Conservation (phyloP, 768 basidiomycete genomes). For the Lyophyllum decastes region DNA sequence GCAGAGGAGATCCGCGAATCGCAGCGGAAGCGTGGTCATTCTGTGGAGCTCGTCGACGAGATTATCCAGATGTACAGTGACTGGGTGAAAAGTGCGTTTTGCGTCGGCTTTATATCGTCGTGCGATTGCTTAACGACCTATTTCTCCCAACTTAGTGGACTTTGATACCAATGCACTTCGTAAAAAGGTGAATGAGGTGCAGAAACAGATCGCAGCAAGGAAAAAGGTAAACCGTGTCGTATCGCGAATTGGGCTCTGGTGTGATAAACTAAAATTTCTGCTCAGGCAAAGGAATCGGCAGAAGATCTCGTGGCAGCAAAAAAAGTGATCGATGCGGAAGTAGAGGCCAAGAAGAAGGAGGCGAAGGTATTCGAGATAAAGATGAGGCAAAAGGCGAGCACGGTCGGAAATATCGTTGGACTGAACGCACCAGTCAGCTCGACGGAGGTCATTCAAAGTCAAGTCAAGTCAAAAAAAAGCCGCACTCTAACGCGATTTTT, state of each 20-base stretch:
- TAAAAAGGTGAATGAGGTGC: slow-evolving; percentile 85
- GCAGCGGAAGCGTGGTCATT: slow-evolving; percentile 86
- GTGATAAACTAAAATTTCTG: not conserved
- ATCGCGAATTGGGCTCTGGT: not conserved
- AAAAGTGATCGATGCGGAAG: slow-evolving; percentile 80
- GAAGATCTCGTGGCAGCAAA: slow-evolving; percentile 86
- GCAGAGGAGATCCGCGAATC: slow-evolving; percentile 89
- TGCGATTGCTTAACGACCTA: slow-evolving; percentile 1
- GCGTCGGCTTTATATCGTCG: slow-evolving; percentile 2
- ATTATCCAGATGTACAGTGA: slow-evolving; percentile 88
- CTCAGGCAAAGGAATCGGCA: slow-evolving; percentile 87
- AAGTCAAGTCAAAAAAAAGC: not conserved
- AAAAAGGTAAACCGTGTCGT: slow-evolving; percentile 66
- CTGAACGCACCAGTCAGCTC: slow-evolving; percentile 80
- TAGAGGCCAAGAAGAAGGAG: slow-evolving; percentile 74
- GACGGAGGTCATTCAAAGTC: slow-evolving; percentile 68
- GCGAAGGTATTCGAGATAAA: slow-evolving; percentile 72
- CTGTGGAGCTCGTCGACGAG: slow-evolving; percentile 92
- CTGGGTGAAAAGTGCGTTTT: slow-evolving; percentile 90
- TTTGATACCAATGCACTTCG: slow-evolving; percentile 77
- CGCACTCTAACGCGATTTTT: not conserved
- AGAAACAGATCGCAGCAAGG: slow-evolving; percentile 93
- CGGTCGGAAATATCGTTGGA: slow-evolving; percentile 92
- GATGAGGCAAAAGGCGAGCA: slow-evolving; percentile 80
- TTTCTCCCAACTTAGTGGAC: slow-evolving; percentile 58